Evolutionary conservation across 2,329 filamentous ascomycete genomes (phyloP).

Genomic region (Diaporthe ampelina): DNA sequence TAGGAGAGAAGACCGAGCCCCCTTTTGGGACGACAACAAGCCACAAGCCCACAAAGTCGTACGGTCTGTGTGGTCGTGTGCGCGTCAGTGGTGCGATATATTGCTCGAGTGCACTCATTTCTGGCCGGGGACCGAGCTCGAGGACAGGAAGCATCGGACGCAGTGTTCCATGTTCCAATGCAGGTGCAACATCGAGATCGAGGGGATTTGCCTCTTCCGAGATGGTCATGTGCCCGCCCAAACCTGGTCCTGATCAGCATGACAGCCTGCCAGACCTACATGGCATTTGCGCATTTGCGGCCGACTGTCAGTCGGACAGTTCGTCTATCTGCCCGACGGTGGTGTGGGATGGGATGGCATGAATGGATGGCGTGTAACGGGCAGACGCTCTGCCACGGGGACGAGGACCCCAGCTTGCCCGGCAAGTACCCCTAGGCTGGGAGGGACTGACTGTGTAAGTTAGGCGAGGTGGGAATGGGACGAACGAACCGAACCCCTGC

Average conservation of each 20-base stretch:
- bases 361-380: constrained; percentile 1
- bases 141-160: constrained; percentile 3
- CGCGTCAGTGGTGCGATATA: constrained; percentile 34
- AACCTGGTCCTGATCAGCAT: constrained; percentile 36
- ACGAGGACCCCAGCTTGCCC: too few relatives aligned
- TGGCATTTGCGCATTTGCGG: not conserved
- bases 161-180: constrained; percentile 6
- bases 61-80: constrained; percentile 25
- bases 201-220: constrained; percentile 15
- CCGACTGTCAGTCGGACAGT: constrained; percentile 5
- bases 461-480: not conserved
- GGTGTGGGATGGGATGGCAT: not conserved
- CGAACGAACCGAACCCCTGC: not conserved
- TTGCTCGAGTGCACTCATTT: not conserved
- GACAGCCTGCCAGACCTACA: constrained; percentile 29
- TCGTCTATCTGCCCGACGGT: not conserved
- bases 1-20: not conserved
- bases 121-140: not conserved
- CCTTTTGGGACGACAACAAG: not conserved
- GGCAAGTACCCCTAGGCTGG: too few relatives aligned
- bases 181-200: constrained; percentile 35
- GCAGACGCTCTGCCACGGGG: not conserved
- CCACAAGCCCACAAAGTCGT: constrained; percentile 9
- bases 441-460: not conserved
- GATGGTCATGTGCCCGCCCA: constrained; percentile 32